These are phyloP conservation scores for Metarhizium album DNA, from an alignment of 2,329 filamentous ascomycete species.

Conservation along the genomic window DNA sequence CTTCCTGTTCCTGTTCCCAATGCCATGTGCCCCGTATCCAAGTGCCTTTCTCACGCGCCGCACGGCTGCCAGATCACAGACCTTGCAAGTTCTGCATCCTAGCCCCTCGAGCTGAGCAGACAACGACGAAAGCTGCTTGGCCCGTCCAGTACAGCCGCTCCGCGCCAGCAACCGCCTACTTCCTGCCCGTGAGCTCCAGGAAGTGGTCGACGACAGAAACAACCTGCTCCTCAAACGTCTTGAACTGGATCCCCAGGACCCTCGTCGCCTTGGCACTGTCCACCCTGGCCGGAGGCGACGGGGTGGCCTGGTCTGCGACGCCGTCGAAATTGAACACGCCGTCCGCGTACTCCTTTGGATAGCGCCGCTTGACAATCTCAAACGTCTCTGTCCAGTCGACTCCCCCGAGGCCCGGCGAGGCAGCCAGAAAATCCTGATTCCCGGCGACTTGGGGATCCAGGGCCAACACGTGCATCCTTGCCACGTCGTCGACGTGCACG, in stretches of 20 bases:
- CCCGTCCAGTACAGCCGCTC: too few species aligned
- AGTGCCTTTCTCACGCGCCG: too few species aligned
- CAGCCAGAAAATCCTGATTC: constrained; percentile 14
- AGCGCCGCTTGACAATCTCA: constrained; percentile 23
- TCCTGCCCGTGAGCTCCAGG: constrained; percentile 11
- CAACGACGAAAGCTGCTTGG: too few species aligned
- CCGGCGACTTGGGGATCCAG: constrained; percentile 21
- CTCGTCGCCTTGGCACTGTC: constrained; percentile 13
- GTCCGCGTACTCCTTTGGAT: constrained; percentile 7
- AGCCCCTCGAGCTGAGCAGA: too few species aligned
- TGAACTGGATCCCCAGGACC: constrained; percentile 17
- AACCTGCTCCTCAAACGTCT: constrained; percentile 18
- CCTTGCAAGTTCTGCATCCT: too few species aligned
- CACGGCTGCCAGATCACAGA: too few species aligned
- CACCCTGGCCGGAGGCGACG: not conserved
- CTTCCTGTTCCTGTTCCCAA: too few species aligned
- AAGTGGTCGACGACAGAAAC: constrained; percentile 17
- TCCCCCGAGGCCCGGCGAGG: constrained; percentile 9
- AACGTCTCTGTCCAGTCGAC: constrained; percentile 28
- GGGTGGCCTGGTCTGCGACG: constrained; percentile 1
- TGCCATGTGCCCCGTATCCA: too few species aligned
- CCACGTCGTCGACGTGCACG: constrained; percentile 29
- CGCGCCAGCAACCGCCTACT: not conserved
- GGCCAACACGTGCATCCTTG: constrained; percentile 25
- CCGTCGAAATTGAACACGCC: constrained; percentile 10